A percentile compares a stretch with the other conserved stretches of the same genome.
Evolutionary conservation across 345 rosid species (phyloP).

Genomic region (Psidium guajava): DNA sequence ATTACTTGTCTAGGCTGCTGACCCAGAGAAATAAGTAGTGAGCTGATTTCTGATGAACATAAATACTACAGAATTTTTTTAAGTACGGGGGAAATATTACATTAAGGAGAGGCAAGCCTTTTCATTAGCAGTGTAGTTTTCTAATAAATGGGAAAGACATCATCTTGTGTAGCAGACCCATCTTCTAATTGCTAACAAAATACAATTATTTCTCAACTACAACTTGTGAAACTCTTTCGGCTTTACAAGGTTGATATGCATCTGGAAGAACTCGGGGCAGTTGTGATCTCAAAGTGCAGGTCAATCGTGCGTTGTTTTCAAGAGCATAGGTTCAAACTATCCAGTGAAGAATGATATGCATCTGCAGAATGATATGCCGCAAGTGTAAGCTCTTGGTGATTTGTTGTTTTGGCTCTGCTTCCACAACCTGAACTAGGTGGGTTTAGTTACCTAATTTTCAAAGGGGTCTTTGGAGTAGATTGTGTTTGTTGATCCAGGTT

Average conservation of each 20-base stretch:
- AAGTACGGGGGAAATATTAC: too few species aligned
- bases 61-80: too few species aligned
- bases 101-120: neutral
- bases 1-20: too few species aligned
- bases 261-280: constrained; percentile 52
- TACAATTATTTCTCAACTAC: neutral
- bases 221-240: constrained; percentile 15
- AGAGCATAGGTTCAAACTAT: neutral
- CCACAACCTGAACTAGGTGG: constrained; percentile 16
- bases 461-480: neutral
- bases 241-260: constrained; percentile 52
- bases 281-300: constrained; percentile 73
- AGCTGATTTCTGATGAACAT: too few species aligned
- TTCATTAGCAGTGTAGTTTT: neutral
- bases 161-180: neutral
- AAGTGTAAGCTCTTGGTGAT: constrained; percentile 10
- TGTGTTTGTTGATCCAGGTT: neutral
- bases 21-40: too few species aligned
- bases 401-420: constrained; percentile 18
- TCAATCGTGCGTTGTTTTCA: constrained; percentile 3
- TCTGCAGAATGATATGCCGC: too few species aligned
- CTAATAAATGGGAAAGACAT: neutral
- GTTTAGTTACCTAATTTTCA: constrained; percentile 3
- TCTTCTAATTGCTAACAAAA: too few species aligned
- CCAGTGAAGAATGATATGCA: too few species aligned